These are phyloP conservation scores for Phytophthora capsici DNA, from an alignment of 352 stramenopile species.

Conservation along the genomic window DNA sequence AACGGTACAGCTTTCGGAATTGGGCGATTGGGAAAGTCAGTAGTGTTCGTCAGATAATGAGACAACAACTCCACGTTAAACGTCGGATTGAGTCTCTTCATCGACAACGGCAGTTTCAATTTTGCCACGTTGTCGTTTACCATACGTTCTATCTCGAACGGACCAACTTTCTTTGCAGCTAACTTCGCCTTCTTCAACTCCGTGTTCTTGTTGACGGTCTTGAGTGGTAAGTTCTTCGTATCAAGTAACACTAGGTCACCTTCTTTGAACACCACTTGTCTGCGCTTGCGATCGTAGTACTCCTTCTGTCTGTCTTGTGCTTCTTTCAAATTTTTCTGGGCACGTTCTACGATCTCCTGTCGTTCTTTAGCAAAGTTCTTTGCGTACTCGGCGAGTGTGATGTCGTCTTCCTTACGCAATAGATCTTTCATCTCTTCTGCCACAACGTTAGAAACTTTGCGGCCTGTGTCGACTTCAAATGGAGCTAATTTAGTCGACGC, in stretches of 20 bases:
- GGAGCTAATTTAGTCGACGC: constrained; percentile 12
- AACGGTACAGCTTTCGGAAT: background rate
- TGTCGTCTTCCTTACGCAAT: background rate
- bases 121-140: constrained; percentile 18
- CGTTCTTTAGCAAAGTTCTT: constrained; percentile 15
- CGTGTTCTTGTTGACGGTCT: constrained; percentile 12
- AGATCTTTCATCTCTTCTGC: constrained; percentile 11
- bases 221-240: constrained; percentile 20
- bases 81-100: constrained; percentile 12
- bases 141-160: constrained; percentile 14
- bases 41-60: background rate
- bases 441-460: constrained; percentile 4
- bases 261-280: constrained; percentile 10
- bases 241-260: constrained; percentile 15
- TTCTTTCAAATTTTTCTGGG: constrained; percentile 13
- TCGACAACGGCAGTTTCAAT: background rate
- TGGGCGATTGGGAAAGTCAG: background rate
- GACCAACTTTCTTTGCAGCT: constrained; percentile 11
- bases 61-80: constrained; percentile 17
- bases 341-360: constrained; percentile 17
- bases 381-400: constrained; percentile 12
- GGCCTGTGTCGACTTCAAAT: constrained; percentile 24
- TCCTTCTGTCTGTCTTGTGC: constrained; percentile 19
- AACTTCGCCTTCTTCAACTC: constrained; percentile 20
- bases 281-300: constrained; percentile 22